Evolutionary conservation across 2,329 filamentous ascomycete species (phyloP).

Genomic region (Fusarium subtropicale): DNA sequence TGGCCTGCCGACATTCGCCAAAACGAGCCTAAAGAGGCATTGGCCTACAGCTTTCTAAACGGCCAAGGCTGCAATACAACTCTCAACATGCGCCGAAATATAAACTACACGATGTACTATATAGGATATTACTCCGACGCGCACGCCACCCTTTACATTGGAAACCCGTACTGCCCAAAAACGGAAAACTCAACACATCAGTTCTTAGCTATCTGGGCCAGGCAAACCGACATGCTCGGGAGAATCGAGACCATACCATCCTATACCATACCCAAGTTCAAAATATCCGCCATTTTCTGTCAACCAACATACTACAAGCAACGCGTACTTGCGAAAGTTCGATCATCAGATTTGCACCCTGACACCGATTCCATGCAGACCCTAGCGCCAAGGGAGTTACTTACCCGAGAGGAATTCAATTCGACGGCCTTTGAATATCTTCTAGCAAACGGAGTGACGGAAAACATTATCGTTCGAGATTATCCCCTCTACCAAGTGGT

Average conservation of each 20-base stretch:
- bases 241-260: not conserved
- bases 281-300: constrained; percentile 56
- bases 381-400: not conserved
- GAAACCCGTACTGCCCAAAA: constrained; percentile 47
- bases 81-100: constrained; percentile 5
- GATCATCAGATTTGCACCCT: constrained; percentile 16
- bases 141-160: constrained; percentile 50
- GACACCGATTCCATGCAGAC: constrained; percentile 9
- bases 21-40: not conserved
- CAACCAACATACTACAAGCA: constrained; percentile 60
- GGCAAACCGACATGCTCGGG: not conserved
- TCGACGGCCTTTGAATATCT: constrained; percentile 52
- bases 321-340: constrained; percentile 55
- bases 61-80: constrained; percentile 54
- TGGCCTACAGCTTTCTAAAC: constrained; percentile 50
- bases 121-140: constrained; percentile 56
- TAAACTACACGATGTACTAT: constrained; percentile 53
- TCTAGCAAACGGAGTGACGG: constrained; percentile 45
- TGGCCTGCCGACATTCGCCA: constrained; percentile 47
- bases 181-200: constrained; percentile 50
- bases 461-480: constrained; percentile 32
- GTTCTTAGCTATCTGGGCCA: constrained; percentile 51
- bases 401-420: constrained; percentile 51
- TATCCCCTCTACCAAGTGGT: constrained; percentile 40
- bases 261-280: constrained; percentile 28